Base-by-base conservation (phyloP, 768 basidiomycete genomes). In the Sutorius australiensis region DNA sequence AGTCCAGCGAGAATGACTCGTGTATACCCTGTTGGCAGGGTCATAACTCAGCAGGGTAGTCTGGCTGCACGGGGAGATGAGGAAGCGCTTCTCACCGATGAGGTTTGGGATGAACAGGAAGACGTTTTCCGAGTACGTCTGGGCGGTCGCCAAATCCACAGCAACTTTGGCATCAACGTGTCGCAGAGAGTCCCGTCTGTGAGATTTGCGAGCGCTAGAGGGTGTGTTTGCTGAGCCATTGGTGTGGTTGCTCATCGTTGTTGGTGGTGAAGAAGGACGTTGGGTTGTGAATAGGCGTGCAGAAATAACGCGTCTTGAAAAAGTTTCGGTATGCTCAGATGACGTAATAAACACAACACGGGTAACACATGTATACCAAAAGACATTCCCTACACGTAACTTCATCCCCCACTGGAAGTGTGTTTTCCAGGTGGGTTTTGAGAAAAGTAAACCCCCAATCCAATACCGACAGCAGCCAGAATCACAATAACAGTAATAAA, bases 71-170 rank as follows among this genome's bases (percentile, higher is more conserved):
- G 13, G 30, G 6, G 21, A 21, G 9, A 24, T 3, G 37, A 13
- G 14, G 6, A 36, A 21, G 36, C 17, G 0, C 5, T 0, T 72
- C 86, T 61, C 61, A 86, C 92, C 95, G 68, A 99, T 98, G 64
- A 99, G 76, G 72, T 99, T 99, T 36, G 97, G 95, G 14, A 94
- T 81, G 74, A 98, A 99, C 47, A 98, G 82, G 71, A 95, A 99
- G 59, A 98, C 89, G 70, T 98, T 98, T 75, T 99, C 97, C 33
- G 89, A 86, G 61, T 90, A 90, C 0, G 84, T 76, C 71, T 92
- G 90, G 13, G 84, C 85, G 12, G 89, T 92, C 27, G 92, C 92
- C 45, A 93, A 81, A 68, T 91, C 91, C 30, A 94, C 84, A 9
- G 90, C 92, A 53, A 84, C 81, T 66, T 91, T 90, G 51, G 91